A percentile compares a stretch with the other conserved stretches of the same genome.
These are phyloP conservation scores for Russula emetica DNA, from an alignment of 768 basidiomycete genomes.

Conservation along the genomic window DNA sequence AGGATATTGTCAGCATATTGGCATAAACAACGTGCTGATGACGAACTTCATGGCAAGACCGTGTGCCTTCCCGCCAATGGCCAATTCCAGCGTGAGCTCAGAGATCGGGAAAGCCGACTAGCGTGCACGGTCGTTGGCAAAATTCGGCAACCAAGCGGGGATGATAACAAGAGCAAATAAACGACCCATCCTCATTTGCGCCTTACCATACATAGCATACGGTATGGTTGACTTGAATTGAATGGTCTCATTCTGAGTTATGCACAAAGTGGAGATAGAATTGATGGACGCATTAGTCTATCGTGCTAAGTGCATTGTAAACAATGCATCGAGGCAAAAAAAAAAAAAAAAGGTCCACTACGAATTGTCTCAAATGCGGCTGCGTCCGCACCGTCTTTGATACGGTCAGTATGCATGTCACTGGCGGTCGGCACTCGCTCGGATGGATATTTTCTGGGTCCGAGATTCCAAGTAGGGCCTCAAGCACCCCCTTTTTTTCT, in stretches of 20 bases:
- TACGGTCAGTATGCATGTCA: not conserved
- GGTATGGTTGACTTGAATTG: not conserved
- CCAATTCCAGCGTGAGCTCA: constrained; percentile 9
- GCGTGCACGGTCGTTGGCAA: not conserved
- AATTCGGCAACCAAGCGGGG: constrained; percentile 2
- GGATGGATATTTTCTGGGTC: not conserved
- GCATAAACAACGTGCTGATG: constrained; percentile 3
- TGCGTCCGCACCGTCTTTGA: not conserved
- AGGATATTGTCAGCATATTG: constrained; percentile 22
- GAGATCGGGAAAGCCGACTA: too few species aligned
- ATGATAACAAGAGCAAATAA: constrained; percentile 17
- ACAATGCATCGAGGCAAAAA: not conserved
- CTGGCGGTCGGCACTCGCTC: not conserved
- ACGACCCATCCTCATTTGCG: not conserved
- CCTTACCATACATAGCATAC: not conserved
- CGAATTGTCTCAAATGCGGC: not conserved
- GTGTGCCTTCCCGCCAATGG: constrained; percentile 12
- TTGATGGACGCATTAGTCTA: not conserved
- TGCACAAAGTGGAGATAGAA: not conserved
- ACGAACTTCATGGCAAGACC: constrained; percentile 53
- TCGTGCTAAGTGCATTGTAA: not conserved
- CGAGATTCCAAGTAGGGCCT: not conserved
- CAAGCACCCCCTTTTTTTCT: not conserved
- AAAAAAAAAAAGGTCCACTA: too few species aligned
- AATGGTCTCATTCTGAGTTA: not conserved